Percentiles rank a stretch among this genome's conserved stretches.
These are phyloP conservation scores for Sclerotinia spermophila DNA, from an alignment of 2,329 filamentous ascomycete genomes.

Conservation along the genomic window DNA sequence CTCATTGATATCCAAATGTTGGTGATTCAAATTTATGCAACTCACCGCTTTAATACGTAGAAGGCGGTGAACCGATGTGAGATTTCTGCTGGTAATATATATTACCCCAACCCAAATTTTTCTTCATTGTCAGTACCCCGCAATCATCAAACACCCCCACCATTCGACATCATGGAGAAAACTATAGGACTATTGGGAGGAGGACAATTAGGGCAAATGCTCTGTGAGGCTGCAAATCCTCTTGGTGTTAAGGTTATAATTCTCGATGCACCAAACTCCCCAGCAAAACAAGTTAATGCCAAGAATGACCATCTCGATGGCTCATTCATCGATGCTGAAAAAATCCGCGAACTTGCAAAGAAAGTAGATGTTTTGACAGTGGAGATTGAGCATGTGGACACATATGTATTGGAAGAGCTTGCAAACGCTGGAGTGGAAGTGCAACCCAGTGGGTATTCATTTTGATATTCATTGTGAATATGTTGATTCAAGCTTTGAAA, in stretches of 20 bases:
- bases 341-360: constrained; percentile 75
- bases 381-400: constrained; percentile 94
- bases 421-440: constrained; percentile 60
- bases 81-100: background rate
- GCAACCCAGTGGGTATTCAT: constrained; percentile 28
- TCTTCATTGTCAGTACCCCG: constrained; percentile 1
- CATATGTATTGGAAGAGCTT: constrained; percentile 82
- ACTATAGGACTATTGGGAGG: constrained; percentile 50
- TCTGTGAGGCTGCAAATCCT: constrained; percentile 77
- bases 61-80: background rate
- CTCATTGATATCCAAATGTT: background rate
- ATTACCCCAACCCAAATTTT: constrained; percentile 5
- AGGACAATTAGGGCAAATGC: constrained; percentile 87
- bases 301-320: constrained; percentile 73
- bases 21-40: background rate
- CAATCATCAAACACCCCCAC: constrained; percentile 10
- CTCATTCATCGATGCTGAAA: constrained; percentile 79
- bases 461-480: background rate
- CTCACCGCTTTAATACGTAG: background rate
- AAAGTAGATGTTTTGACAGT: constrained; percentile 80
- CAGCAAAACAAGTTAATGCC: constrained; percentile 81
- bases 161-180: constrained; percentile 29
- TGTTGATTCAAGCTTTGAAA: constrained; percentile 23
- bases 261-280: constrained; percentile 69
- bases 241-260: constrained; percentile 81